Percentiles rank a stretch among this genome's conserved stretches.
phyloP scores from a whole-genome alignment of 129 eudicot species.

The Artemisia annua region DNA sequence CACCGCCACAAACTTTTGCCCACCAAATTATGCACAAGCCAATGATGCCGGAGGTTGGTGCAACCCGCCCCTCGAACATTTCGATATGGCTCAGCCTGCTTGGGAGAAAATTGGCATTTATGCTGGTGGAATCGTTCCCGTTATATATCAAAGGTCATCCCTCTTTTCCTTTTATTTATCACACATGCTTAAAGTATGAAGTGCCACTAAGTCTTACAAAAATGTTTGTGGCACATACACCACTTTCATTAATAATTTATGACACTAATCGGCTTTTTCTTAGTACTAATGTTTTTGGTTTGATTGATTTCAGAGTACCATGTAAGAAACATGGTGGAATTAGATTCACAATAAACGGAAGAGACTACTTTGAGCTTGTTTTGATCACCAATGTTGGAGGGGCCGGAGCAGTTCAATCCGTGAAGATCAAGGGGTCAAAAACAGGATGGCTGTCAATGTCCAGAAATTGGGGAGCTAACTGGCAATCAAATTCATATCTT shows the following conservation, averaged over 20 bases:
- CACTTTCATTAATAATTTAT: too few species aligned
- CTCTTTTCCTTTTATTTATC: not conserved
- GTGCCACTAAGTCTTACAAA: too few species aligned
- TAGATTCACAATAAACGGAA: conserved; percentile 74
- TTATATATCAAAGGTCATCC: conserved; percentile 60
- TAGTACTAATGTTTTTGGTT: not conserved
- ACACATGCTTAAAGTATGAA: too few species aligned
- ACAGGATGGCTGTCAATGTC: conserved; percentile 71
- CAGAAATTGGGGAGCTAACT: conserved; percentile 89
- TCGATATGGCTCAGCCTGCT: conserved; percentile 98
- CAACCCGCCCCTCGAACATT: conserved; percentile 88
- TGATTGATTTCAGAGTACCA: conserved; percentile 61
- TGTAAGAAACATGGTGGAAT: conserved; percentile 81
- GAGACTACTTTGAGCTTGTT: conserved; percentile 80
- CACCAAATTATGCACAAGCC: conserved; percentile 70
- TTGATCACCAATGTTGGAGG: conserved; percentile 65
- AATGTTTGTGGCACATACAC: too few species aligned
- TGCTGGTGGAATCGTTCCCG: conserved; percentile 75
- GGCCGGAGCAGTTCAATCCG: conserved; percentile 68
- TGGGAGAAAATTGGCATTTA: conserved; percentile 92
- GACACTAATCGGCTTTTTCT: too few species aligned
- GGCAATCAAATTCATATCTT: conserved; percentile 74
- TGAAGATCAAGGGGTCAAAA: conserved; percentile 62
- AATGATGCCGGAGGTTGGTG: conserved; percentile 87
- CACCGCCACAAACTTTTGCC: conserved; percentile 87